phyloP scores from a whole-genome alignment of 176 grass and related monocot genomes.

The Musa troglodytarum region DNA sequence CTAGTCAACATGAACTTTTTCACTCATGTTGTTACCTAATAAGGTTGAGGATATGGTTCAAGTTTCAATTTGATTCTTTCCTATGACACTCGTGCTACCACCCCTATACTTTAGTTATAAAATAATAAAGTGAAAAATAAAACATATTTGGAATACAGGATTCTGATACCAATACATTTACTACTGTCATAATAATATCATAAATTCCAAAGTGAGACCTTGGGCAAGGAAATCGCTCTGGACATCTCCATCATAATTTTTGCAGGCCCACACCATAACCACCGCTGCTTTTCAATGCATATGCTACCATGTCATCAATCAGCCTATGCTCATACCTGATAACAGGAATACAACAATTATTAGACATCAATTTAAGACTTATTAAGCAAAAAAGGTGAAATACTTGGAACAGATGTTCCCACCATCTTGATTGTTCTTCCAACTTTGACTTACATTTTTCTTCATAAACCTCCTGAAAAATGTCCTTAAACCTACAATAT shows the following conservation, averaged over 20 bases:
- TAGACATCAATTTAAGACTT: background rate
- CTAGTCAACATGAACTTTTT: no score
- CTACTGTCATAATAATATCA: background rate
- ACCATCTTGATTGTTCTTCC: conserved; percentile 93
- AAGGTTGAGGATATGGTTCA: no score
- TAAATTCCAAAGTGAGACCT: conserved; percentile 39
- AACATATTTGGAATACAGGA: no score
- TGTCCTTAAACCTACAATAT: conserved; percentile 74
- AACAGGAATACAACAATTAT: background rate
- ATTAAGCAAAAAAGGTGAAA: background rate
- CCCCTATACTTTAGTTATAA: no score
- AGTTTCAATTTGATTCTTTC: no score
- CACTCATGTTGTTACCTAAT: no score
- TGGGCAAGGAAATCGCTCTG: conserved; percentile 98
- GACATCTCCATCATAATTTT: conserved; percentile 46
- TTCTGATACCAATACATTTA: no score
- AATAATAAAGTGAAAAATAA: no score
- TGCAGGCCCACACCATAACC: conserved; percentile 63
- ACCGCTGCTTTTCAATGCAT: conserved; percentile 91
- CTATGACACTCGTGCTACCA: no score
- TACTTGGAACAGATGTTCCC: conserved; percentile 1
- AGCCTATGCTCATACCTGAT: conserved; percentile 89
- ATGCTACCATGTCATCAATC: conserved; percentile 99
- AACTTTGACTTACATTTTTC: conserved; percentile 77
- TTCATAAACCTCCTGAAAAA: conserved; percentile 99